A percentile compares a stretch with the other conserved stretches of the same genome.
These are phyloP conservation scores for Ilex asprella DNA, from an alignment of 257 asterid genomes.

Conservation along the genomic window DNA sequence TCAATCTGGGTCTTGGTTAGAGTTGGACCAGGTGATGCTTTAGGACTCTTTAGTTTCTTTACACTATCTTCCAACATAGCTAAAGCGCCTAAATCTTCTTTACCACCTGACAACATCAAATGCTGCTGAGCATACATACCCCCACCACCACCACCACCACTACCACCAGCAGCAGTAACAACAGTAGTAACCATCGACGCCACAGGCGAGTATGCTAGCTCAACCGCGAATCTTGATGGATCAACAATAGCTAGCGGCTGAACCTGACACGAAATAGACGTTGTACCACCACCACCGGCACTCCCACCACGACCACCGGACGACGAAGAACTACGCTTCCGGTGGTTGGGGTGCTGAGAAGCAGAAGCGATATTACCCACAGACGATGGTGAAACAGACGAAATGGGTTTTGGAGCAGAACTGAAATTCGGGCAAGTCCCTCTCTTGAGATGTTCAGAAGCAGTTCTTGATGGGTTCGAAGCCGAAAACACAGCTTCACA, in stretches of 20 bases:
- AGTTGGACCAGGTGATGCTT: constrained; percentile 49
- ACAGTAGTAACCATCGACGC: constrained; percentile 37
- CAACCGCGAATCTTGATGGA: constrained; percentile 65
- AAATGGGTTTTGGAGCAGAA: constrained; percentile 57
- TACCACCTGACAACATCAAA: constrained; percentile 78
- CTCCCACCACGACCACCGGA: constrained; percentile 17
- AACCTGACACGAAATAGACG: constrained; percentile 30
- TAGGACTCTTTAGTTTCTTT: constrained; percentile 82
- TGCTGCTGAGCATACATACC: constrained; percentile 41
- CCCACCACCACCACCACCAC: constrained; percentile 18
- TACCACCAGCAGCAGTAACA: constrained; percentile 25
- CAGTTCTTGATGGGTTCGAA: constrained; percentile 92
- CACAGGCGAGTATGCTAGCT: constrained; percentile 45
- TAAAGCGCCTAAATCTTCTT: constrained; percentile 82
- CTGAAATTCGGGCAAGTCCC: constrained; percentile 94
- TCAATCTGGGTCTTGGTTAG: constrained; percentile 66
- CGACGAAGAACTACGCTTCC: constrained; percentile 25
- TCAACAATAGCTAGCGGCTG: constrained; percentile 62
- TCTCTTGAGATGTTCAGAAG: constrained; percentile 91
- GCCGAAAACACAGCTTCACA: constrained; percentile 99
- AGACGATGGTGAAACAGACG: constrained; percentile 42
- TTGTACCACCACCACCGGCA: constrained; percentile 15
- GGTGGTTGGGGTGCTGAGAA: constrained; percentile 25
- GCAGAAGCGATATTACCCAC: constrained; percentile 9
- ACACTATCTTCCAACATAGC: constrained; percentile 90